Conservation (phyloP, 2,329 filamentous ascomycete genomes). For the Botryosphaeria dothidea region DNA sequence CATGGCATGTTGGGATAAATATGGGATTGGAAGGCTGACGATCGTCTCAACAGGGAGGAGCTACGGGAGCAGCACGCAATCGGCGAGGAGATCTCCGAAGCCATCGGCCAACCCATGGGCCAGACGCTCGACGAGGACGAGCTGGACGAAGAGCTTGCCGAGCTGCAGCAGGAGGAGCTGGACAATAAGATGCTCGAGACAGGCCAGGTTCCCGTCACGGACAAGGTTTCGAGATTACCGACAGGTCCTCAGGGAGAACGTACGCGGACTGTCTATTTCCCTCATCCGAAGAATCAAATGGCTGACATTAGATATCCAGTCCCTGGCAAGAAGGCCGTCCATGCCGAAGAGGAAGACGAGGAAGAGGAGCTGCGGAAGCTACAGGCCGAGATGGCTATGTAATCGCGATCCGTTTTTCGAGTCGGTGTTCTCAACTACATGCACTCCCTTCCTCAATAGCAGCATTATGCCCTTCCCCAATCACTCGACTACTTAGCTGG, state of each 20-base stretch:
- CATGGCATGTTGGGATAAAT: neutral
- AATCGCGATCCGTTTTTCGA: constrained; percentile 20
- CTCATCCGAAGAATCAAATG: neutral
- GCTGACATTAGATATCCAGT: constrained; percentile 29
- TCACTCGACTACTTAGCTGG: neutral
- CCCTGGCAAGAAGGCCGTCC: constrained; percentile 48
- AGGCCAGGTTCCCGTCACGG: constrained; percentile 77
- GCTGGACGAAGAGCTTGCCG: constrained; percentile 80
- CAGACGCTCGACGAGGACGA: constrained; percentile 82
- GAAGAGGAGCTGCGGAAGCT: constrained; percentile 91
- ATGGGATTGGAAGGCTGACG: neutral
- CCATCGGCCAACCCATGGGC: constrained; percentile 71
- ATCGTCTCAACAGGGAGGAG: constrained; percentile 66
- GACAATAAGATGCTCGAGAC: constrained; percentile 94
- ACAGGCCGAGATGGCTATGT: constrained; percentile 98
- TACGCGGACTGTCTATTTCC: constrained; percentile 54
- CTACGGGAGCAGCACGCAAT: constrained; percentile 89
- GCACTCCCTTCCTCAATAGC: neutral
- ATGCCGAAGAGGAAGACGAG: constrained; percentile 82
- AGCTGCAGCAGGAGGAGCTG: constrained; percentile 86
- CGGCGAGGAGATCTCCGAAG: constrained; percentile 87
- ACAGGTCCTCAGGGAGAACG: constrained; percentile 72
- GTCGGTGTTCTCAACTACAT: neutral
- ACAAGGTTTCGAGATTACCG: constrained; percentile 76
- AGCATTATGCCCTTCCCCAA: neutral